Conservation (phyloP, 495 filamentous ascomycete genomes). For the Aspergillus saccharolyticus region DNA sequence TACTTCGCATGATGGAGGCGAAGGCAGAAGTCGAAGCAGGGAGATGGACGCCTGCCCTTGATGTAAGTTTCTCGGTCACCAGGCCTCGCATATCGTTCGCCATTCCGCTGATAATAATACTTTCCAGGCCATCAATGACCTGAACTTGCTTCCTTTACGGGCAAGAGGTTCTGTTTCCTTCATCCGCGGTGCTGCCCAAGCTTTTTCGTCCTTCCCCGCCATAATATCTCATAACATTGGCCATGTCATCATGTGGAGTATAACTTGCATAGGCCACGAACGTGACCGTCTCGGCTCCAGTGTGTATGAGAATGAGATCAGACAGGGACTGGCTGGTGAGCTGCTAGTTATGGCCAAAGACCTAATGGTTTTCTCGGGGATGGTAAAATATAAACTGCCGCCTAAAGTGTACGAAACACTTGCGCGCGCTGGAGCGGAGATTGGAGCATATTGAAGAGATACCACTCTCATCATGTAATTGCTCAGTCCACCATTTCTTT, state of each 20-base stretch:
- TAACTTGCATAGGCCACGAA: constrained; percentile 73
- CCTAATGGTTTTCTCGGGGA: constrained; percentile 88
- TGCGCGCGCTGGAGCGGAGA: constrained; percentile 68
- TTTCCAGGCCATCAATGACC: constrained; percentile 60
- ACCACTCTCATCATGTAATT: not conserved
- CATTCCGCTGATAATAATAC: constrained; percentile 9
- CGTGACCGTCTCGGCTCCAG: constrained; percentile 59
- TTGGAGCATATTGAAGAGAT: constrained; percentile 48
- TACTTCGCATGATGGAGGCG: constrained; percentile 74
- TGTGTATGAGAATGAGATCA: constrained; percentile 69
- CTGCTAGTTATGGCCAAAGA: constrained; percentile 76
- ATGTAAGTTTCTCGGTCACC: constrained; percentile 55
- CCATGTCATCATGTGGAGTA: constrained; percentile 87
- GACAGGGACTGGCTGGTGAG: constrained; percentile 60
- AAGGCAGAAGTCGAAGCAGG: constrained; percentile 64
- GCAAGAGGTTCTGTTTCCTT: constrained; percentile 61
- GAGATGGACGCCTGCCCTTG: constrained; percentile 71
- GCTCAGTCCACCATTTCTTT: not conserved
- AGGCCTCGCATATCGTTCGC: not conserved
- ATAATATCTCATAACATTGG: constrained; percentile 81
- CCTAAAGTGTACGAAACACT: constrained; percentile 74
- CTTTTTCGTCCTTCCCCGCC: constrained; percentile 67
- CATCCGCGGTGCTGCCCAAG: constrained; percentile 70
- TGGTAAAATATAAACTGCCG: constrained; percentile 82
- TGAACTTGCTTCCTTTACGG: constrained; percentile 73